A percentile compares a stretch with the other conserved stretches of the same genome.
phyloP scores from a whole-genome alignment of 495 filamentous ascomycete genomes.

The Evansstolkia leycettana region DNA sequence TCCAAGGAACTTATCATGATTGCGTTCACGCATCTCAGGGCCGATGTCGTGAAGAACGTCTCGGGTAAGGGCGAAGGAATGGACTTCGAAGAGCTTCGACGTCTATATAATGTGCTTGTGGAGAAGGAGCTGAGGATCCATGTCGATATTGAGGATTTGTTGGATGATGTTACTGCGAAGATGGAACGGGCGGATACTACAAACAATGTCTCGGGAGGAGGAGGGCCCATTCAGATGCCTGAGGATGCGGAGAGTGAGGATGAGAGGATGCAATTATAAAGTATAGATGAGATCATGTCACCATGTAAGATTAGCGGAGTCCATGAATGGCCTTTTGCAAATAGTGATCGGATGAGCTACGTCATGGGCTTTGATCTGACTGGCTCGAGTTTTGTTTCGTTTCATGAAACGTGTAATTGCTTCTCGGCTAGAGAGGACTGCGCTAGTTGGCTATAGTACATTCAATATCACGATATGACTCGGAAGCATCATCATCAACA shows the following conservation, averaged over 20 bases:
- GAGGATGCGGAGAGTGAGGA: conserved; percentile 15
- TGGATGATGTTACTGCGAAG: conserved; percentile 13
- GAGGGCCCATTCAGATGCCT: conserved; percentile 15
- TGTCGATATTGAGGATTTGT: conserved; percentile 24
- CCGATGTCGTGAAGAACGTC: conserved; percentile 4
- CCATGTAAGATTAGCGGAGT: too few relatives aligned
- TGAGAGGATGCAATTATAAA: too few relatives aligned
- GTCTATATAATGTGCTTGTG: conserved; percentile 35
- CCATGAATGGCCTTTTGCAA: too few relatives aligned
- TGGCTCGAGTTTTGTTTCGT: too few relatives aligned
- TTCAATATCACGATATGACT: too few relatives aligned
- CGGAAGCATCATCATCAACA: too few relatives aligned
- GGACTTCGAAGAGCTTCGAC: conserved; percentile 27
- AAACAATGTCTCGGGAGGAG: too few relatives aligned
- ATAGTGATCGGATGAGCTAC: too few relatives aligned
- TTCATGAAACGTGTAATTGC: too few relatives aligned
- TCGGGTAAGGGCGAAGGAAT: conserved; percentile 12
- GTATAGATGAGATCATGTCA: conserved; percentile 30
- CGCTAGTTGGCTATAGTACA: too few relatives aligned
- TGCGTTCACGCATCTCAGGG: conserved; percentile 42
- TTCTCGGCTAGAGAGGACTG: too few relatives aligned
- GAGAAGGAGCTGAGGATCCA: conserved; percentile 42
- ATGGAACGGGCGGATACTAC: conserved; percentile 7
- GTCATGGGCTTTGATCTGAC: too few relatives aligned
- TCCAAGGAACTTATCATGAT: conserved; percentile 57